Base-by-base conservation (phyloP, 129 eudicot genomes). In the Arctium lappa region DNA sequence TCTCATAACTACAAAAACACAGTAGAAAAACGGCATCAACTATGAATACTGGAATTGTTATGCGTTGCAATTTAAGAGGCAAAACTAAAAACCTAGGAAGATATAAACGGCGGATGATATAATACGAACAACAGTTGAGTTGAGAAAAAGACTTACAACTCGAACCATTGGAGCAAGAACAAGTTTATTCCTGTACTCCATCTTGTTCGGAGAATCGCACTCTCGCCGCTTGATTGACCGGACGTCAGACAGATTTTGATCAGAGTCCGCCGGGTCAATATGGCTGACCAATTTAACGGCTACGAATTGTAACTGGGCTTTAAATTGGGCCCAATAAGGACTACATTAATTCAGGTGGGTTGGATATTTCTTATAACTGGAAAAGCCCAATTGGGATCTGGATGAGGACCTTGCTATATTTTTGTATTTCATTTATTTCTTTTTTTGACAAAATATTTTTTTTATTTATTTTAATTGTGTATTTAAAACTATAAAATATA, bases 151-250 rank as follows among this genome's bases (percentile, higher is more conserved):
- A 42, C 48, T 8, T 8, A 42, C 98, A 84, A 94, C 97, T 81
- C 98, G 96, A 77, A 94, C 98, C 97, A 94, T 94, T 5, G 98
- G 98, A 80, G 97, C 98, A 50, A 94, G 97, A 16, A 94, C 91
- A 27, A 82, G 94, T 86, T 94, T 94, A 87, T 92, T 88, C 82
- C 88, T 80, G 85, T 94, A 92, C 32, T 94, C 94, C 91, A 94
- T 91, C 83, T 84, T 86, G 82, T 63, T 69, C 79, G 69, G 50
- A 74, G 71, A 69, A 38, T 76, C 79, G 87, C 27, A 7, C 80
- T 32, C 36, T 8, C 27, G 36, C 74, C 78, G 56, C 39, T 42
- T 42, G 83, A 42, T 84, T 38, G 39, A 79, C 6, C 84, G 31
- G 84, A 73, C 22, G 27, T 42, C 29, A 27, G 79, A 75, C 50